Base-by-base conservation (phyloP, 805 yeast genomes). In the Starmerella roubikii region DNA sequence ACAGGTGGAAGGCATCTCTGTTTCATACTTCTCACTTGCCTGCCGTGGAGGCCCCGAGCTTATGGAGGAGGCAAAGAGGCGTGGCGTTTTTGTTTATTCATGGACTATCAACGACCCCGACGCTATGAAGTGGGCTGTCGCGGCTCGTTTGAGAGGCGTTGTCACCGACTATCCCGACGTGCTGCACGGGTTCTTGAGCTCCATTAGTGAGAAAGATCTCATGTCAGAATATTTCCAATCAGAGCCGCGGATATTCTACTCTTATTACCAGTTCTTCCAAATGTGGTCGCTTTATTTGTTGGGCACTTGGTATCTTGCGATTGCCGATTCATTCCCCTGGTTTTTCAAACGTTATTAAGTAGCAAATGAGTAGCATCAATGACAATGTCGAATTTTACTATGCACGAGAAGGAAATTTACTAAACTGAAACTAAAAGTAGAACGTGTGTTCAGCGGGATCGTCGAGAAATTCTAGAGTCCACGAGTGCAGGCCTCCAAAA, bases 1-100 rank as follows among this genome's bases (percentile, higher is more conserved):
- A 49, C 74, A 71, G 55, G 64, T 76, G 38, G 62, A 65, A 22
- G 80, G 76, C 24, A 69, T 77, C 30, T 76, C 84, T 36, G 58
- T 63, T 51, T 66, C 44, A 29, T 52, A 49, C 22, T 40, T 50
- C 23, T 52, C 63, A 67, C 51, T 67, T 71, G 53, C 64, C 69
- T 72, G 64, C 59, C 3, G 48, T 38, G 46, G 64, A 43, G 53
- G 71, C 54, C 46, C 52, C 44, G 41, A 42, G 41, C 46, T 60
- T 36, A 49, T 64, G n/a, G 59, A 57, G 1, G 45, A 54, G 8
- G 52, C 67, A 15, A 44, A 51, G 20, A 45, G 49, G 12, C 47
- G 58, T 17, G 55, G 58, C 27, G 58, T 66, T 22, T 58, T 59
- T 10, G 54, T 67, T 3, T 71, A 64, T 42, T 49, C 68, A 3